phyloP scores from a whole-genome alignment of 208 protist genomes.

The Acanthamoeba culbertsoni region DNA sequence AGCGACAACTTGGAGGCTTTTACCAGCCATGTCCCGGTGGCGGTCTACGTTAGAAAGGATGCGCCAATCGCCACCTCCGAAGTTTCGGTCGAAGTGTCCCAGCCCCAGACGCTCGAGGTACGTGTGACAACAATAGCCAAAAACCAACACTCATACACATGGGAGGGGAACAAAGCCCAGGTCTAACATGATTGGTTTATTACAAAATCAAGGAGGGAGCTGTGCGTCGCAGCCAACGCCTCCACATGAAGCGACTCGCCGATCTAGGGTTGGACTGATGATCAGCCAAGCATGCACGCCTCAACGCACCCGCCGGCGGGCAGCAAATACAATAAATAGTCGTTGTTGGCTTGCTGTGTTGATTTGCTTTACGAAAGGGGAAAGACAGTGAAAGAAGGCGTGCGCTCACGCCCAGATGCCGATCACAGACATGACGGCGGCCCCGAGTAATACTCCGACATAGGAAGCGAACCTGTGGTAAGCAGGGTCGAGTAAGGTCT shows the following conservation, averaged over 20 bases:
- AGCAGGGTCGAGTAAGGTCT: not conserved
- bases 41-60: not conserved
- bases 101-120: no score
- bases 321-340: no score
- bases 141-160: no score
- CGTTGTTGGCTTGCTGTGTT: no score
- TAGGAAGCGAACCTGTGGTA: not conserved
- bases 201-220: not conserved
- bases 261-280: not conserved
- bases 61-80: not conserved
- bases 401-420: conserved; percentile 14
- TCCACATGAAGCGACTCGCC: not conserved
- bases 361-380: no score
- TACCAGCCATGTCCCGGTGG: not conserved
- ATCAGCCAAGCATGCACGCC: no score
- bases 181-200: not conserved
- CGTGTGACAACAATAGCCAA: no score
- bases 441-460: not conserved
- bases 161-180: not conserved
- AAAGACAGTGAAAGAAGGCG: no score
- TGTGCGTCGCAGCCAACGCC: not conserved
- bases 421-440: not conserved
- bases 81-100: not conserved
- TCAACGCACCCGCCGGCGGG: no score
- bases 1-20: not conserved